A percentile compares a stretch with the other conserved stretches of the same genome.
Conservation (phyloP, 2,329 filamentous ascomycete species). For the Pseudocercospora crystallina region DNA sequence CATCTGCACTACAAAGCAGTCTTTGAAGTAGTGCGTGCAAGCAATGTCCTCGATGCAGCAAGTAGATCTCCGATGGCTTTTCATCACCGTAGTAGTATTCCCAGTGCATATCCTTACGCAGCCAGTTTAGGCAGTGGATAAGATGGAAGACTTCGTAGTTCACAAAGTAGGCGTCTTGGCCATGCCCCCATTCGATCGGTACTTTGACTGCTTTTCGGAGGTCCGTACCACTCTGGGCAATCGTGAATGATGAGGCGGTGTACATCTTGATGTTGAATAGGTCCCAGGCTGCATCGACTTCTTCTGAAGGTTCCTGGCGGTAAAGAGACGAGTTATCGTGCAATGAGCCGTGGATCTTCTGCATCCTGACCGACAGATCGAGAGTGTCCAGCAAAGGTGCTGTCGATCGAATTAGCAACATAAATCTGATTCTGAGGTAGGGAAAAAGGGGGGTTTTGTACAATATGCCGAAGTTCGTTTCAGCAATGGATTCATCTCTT, state of each 20-base stretch:
- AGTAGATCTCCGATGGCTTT: neutral
- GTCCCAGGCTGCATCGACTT: neutral
- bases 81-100: neutral
- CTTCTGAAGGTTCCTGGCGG: neutral
- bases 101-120: slow-evolving; percentile 3
- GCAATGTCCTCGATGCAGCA: neutral
- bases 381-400: too few relatives aligned
- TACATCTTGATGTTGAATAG: neutral
- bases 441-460: too few relatives aligned
- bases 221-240: neutral
- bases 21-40: slow-evolving; percentile 2
- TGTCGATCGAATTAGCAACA: too few relatives aligned
- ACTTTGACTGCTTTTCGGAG: neutral
- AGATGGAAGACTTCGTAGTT: slow-evolving; percentile 3
- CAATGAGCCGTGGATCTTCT: neutral
- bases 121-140: slow-evolving; percentile 5
- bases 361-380: neutral
- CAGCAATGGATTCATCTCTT: too few relatives aligned
- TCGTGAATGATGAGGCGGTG: neutral
- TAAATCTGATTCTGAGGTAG: too few relatives aligned
- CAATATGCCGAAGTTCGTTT: too few relatives aligned
- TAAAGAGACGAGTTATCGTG: neutral
- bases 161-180: neutral
- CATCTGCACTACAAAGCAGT: neutral
- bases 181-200: neutral